Evolutionary conservation across 2,329 filamentous ascomycete genomes (phyloP), one percentile per base, ranked within the genome.

Genomic region (Daldinia eschscholtzii): DNA sequence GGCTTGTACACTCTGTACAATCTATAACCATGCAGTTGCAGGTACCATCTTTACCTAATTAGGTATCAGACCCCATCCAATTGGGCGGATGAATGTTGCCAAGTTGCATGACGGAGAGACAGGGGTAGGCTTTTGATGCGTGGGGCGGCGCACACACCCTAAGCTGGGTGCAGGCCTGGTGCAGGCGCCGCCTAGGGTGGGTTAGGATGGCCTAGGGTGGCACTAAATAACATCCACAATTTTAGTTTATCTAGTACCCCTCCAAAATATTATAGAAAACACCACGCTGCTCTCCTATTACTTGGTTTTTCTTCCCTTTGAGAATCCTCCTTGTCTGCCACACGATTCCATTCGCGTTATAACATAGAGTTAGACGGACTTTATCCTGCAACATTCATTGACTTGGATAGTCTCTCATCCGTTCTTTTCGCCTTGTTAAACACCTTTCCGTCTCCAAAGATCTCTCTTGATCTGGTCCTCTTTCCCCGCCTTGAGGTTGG

Each of bases 221-320:
- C 48, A 57, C 48, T 64, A 42, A 68, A 57, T 50, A 55, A 44
- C 57, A 57, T 65, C 65, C 65, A 70, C 64, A 70, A 67, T 70
- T 70, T 70, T 70, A 67, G 67, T 61, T 37, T 52, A 57, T 18
- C 53, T 57, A 41, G 23, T 57, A 60, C 52, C 65, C 65, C 69
- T 71, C 65, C 69, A 68, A 71, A 71, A 66, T 66, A 71, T 71
- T 71, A 71, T 71, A 70, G 55, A 70, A 68, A 70, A 68, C 65
- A 71, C 57, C 53, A 70, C 62, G 55, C 65, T 57, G 48, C 61
- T 67, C 65, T 68, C 61, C 64, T 59, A 46, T 56, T 18, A 66
- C 41, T 46, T 20, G 42, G 13, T 42, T 30, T 57, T 5, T 57
- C n/a, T 57, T 65, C 64, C 64, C 48, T 44, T 64, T 57, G 37